These are phyloP conservation scores for Lyophyllum decastes DNA, from an alignment of 768 basidiomycete genomes.

Conservation along the genomic window DNA sequence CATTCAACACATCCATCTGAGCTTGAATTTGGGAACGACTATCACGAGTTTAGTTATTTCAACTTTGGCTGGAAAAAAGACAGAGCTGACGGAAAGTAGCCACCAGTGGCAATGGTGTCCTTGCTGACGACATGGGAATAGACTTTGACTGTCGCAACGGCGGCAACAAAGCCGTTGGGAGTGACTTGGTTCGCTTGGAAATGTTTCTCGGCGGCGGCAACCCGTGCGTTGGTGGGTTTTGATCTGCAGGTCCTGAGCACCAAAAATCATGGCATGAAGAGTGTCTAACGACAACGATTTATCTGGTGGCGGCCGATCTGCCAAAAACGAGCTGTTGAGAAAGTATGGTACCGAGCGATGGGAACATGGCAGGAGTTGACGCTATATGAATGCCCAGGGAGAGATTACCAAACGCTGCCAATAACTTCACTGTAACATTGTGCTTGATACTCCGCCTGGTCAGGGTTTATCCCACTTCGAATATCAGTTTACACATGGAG, in stretches of 20 bases:
- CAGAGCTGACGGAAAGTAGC: conserved; percentile 40
- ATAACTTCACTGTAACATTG: neutral
- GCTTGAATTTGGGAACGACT: conserved; percentile 8
- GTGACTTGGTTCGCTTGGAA: conserved; percentile 16
- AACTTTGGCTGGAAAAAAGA: neutral
- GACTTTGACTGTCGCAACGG: conserved; percentile 17
- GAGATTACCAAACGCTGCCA: neutral
- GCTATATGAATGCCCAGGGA: too few species aligned
- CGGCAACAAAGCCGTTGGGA: neutral
- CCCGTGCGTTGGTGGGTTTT: conserved; percentile 7
- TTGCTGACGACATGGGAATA: conserved; percentile 36
- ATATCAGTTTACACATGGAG: neutral
- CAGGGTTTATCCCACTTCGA: neutral
- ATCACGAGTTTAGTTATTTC: neutral
- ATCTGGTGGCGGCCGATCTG: conserved; percentile 2
- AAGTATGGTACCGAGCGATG: conserved; percentile 9
- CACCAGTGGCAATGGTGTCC: conserved; percentile 33
- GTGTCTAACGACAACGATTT: neutral
- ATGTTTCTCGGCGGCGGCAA: conserved; percentile 18
- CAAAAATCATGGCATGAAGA: neutral
- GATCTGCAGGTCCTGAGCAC: conserved; percentile 17
- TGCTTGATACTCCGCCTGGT: neutral
- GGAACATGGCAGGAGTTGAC: conserved; percentile 3
- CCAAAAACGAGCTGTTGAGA: conserved; percentile 8
- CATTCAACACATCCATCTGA: conserved; percentile 41